Conservation (phyloP, 768 basidiomycete genomes). For the Boletus barrowsii region DNA sequence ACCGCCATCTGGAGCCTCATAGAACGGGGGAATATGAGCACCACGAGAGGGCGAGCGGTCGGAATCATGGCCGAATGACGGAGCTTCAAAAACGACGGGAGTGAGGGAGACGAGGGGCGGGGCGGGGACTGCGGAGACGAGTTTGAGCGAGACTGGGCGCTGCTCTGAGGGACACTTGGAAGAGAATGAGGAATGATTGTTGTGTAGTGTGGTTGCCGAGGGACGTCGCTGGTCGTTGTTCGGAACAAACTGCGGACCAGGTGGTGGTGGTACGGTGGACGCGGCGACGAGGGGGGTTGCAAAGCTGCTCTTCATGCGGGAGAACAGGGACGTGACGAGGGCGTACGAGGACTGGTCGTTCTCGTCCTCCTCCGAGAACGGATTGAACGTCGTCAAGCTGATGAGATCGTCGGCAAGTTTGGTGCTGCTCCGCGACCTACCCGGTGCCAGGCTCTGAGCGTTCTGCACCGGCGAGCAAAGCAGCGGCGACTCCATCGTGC, state of each 20-base stretch:
- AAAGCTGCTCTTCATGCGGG: conserved; percentile 77
- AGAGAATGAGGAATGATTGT: conserved; percentile 45
- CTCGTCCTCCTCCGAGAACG: conserved; percentile 91
- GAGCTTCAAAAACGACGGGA: conserved; percentile 77
- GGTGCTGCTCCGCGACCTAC: conserved; percentile 61
- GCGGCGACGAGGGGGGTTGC: conserved; percentile 60
- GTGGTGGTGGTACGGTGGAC: conserved; percentile 34
- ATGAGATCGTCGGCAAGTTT: conserved; percentile 59
- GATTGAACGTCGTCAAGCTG: conserved; percentile 83
- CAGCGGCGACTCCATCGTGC: conserved; percentile 35
- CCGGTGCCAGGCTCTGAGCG: conserved; percentile 40
- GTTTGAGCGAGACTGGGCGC: conserved; percentile 54
- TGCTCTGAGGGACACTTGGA: conserved; percentile 49
- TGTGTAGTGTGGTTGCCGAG: conserved; percentile 44
- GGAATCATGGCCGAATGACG: conserved; percentile 63
- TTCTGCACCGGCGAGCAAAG: conserved; percentile 29
- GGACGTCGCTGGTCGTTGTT: conserved; percentile 58
- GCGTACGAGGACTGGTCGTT: conserved; percentile 86
- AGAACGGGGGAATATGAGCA: conserved; percentile 47
- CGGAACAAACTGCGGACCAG: conserved; percentile 29
- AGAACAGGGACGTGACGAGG: conserved; percentile 76
- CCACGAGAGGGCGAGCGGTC: conserved; percentile 57
- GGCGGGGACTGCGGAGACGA: conserved; percentile 54
- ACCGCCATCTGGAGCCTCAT: conserved; percentile 54
- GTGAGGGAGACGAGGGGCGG: conserved; percentile 85